A percentile compares a stretch with the other conserved stretches of the same genome.
Evolutionary conservation across 306 rosid genomes (phyloP).

Genomic region (Vicia sativa): DNA sequence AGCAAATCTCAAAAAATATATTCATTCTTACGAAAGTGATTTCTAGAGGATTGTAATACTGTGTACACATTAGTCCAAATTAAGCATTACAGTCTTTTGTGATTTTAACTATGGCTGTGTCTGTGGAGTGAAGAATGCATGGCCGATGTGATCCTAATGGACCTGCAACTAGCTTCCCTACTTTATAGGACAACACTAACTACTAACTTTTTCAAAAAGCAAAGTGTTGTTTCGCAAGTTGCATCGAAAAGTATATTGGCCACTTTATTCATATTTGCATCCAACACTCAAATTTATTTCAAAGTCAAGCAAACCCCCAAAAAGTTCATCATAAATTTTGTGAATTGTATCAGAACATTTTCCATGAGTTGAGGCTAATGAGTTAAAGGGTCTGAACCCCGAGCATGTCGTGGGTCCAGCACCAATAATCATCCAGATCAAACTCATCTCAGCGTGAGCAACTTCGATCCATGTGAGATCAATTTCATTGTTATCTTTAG

Average conservation of each 20-base stretch:
- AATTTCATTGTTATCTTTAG: too few relatives aligned
- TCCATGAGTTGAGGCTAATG: too few relatives aligned
- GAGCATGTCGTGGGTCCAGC: too few relatives aligned
- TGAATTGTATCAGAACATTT: too few relatives aligned
- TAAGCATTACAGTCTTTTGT: constrained; percentile 42
- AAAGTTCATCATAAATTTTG: too few relatives aligned
- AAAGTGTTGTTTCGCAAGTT: neutral
- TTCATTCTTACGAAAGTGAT: too few relatives aligned
- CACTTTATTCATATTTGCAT: constrained; percentile 6
- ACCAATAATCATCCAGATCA: too few relatives aligned
- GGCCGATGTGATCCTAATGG: neutral
- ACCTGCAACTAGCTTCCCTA: neutral
- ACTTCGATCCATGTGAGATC: too few relatives aligned
- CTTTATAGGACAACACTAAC: neutral
- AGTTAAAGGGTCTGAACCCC: too few relatives aligned
- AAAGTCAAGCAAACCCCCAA: neutral
- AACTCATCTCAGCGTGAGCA: too few relatives aligned
- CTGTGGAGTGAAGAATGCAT: neutral
- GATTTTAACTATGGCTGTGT: constrained; percentile 51
- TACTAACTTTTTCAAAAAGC: neutral
- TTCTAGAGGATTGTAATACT: too few relatives aligned
- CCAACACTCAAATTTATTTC: neutral
- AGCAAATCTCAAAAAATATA: constrained; percentile 7
- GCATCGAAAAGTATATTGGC: neutral
- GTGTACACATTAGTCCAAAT: constrained; percentile 35